Base-by-base conservation (phyloP, 2,329 filamentous ascomycete genomes). In the Xylaria hypoxylon region DNA sequence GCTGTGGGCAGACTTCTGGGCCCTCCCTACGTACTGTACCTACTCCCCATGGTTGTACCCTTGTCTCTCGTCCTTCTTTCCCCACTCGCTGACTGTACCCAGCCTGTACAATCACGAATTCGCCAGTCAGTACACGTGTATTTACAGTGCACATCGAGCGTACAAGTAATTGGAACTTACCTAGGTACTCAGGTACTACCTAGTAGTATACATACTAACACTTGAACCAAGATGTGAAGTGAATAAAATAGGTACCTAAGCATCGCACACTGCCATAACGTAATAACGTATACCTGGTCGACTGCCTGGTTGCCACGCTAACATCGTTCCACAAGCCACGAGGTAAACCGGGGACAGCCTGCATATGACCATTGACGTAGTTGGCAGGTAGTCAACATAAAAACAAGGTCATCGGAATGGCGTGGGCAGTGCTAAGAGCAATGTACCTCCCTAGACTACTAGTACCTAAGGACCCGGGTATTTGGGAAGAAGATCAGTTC, bases 291-390 rank as follows among this genome's bases (percentile, higher is more conserved):
- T 33, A 10, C 13, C 15, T 28, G 17, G 15, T 38, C 19, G 28
- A 10, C 26, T 22, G 13, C n/a, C n/a, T 42, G 22, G 51, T 42
- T 40, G 35, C 35, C 52, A 55, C 52, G 35, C 52, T 55, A 55
- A 26, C 35, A 17, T 44, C 26, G 65, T 59, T 66, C 57, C 62
- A 62, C 62, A 42, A 22, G 58, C 62, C 65, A 68, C 65, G 65
- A 65, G 65, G 65, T 48, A 44, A 48, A n/a, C 45, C 53, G 58
- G 53, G 57, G 55, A 28, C 44, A n/a, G 33, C 26, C 51, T 59
- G 59, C 65, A 68, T 59, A 56, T 62, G 65, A 62, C 58, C 52
- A 57, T 62, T 65, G 58, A 65, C 62, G 62, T 65, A 68, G 58
- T 56, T 31, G 52, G 65, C 45, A 62, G 51, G 62, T 64, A 42